Evolutionary conservation across 2,329 filamentous ascomycete genomes (phyloP).

Genomic region (Aureobasidium sp.): DNA sequence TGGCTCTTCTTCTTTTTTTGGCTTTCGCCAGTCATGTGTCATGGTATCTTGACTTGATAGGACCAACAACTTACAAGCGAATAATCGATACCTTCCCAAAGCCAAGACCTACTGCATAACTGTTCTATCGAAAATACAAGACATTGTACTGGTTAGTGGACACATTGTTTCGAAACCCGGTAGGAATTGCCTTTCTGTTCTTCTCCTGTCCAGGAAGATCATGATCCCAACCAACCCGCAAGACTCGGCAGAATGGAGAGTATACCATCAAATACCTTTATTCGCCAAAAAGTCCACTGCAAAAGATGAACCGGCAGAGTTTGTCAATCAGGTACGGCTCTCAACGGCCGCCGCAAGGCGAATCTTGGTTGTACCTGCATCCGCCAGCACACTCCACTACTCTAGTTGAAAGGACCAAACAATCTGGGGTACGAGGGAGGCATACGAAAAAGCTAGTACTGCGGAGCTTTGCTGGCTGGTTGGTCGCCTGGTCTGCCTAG

Average conservation of each 20-base stretch:
- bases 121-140: slow-evolving; percentile 10
- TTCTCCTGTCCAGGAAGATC: background rate
- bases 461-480: background rate
- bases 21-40: slow-evolving; percentile 1
- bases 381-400: slow-evolving; percentile 7
- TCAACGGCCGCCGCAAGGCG: background rate
- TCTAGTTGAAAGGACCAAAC: background rate
- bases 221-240: background rate
- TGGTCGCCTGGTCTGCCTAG: background rate
- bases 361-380: slow-evolving; percentile 3
- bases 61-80: background rate
- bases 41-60: background rate
- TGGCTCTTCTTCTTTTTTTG: background rate
- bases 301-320: background rate
- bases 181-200: background rate
- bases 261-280: background rate
- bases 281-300: background rate
- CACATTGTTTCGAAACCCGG: background rate
- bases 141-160: slow-evolving; percentile 7
- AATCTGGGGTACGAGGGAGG: background rate
- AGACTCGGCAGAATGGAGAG: background rate
- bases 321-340: background rate
- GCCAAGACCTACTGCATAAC: background rate
- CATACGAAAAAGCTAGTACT: background rate
- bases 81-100: background rate